phyloP scores from a whole-genome alignment of 441 rosid genomes.

The Brassica hybrid region DNA sequence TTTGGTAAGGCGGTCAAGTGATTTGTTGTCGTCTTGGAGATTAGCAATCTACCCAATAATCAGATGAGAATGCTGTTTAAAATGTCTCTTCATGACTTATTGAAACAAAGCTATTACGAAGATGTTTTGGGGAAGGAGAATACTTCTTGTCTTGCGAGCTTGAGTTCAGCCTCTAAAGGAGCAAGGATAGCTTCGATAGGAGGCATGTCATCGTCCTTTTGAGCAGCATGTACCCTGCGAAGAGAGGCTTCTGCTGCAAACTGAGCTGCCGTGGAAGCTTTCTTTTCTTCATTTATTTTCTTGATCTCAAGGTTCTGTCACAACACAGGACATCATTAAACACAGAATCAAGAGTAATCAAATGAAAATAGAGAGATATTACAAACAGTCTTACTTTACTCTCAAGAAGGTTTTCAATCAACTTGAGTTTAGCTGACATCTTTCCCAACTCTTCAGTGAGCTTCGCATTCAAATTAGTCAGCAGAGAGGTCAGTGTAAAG shows the following conservation, averaged over 20 bases:
- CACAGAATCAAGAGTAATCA: not conserved
- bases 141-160: conserved; percentile 87
- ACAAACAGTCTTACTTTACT: conserved; percentile 59
- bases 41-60: conserved; percentile 66
- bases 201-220: conserved; percentile 99
- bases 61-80: conserved; percentile 17
- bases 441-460: conserved; percentile 66
- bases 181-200: conserved; percentile 98
- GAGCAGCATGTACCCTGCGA: conserved; percentile 98
- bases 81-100: no score
- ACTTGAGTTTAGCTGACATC: conserved; percentile 35
- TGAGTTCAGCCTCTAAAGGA: conserved; percentile 94
- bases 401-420: conserved; percentile 53
- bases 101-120: not conserved
- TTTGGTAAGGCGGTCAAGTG: conserved; percentile 92
- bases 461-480: conserved; percentile 45
- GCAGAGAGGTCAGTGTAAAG: conserved; percentile 1
- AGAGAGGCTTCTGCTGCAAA: conserved; percentile 99
- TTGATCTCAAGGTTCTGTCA: conserved; percentile 91
- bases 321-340: conserved; percentile 1
- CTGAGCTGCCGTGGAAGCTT: conserved; percentile 98
- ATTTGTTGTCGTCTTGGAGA: conserved; percentile 96
- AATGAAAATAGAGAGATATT: conserved; percentile 8
- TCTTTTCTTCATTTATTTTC: conserved; percentile 95
- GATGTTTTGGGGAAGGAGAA: conserved; percentile 1